phyloP scores from a whole-genome alignment of 129 eudicot species.

The Pseudognaphalium luteoalbum region DNA sequence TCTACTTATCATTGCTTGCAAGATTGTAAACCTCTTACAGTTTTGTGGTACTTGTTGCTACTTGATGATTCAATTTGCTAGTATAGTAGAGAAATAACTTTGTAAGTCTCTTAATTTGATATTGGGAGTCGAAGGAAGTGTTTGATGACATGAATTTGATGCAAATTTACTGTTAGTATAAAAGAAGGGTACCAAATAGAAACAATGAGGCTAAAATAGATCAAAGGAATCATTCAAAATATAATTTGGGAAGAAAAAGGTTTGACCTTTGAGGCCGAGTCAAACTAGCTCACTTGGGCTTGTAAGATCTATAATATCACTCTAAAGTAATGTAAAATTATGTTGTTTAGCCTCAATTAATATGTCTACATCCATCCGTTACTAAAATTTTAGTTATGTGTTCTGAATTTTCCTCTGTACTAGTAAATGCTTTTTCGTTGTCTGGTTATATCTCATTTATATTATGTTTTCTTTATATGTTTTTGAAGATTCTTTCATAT shows the following conservation, averaged over 20 bases:
- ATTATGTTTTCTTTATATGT: background rate
- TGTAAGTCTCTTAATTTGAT: conserved; percentile 12
- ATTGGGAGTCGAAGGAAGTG: conserved; percentile 9
- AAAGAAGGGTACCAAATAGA: background rate
- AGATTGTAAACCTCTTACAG: no score
- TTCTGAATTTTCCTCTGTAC: background rate
- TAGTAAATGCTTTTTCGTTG: background rate
- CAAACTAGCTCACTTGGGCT: background rate
- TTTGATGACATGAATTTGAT: conserved; percentile 4
- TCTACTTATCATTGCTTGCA: no score
- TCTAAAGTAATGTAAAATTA: background rate
- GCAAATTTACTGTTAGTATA: background rate
- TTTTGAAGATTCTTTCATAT: background rate
- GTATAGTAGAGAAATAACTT: background rate
- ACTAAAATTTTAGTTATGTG: background rate
- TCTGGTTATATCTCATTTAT: background rate
- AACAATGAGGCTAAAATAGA: background rate
- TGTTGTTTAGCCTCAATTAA: background rate
- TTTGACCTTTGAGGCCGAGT: background rate
- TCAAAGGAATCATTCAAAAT: background rate
- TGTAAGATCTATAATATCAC: conserved; percentile 7
- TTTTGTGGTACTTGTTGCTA: background rate
- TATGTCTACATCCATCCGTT: background rate
- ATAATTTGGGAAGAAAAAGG: background rate
- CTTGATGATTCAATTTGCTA: background rate